phyloP scores from a whole-genome alignment of 2,329 filamentous ascomycete genomes.

The Apiospora sp. region DNA sequence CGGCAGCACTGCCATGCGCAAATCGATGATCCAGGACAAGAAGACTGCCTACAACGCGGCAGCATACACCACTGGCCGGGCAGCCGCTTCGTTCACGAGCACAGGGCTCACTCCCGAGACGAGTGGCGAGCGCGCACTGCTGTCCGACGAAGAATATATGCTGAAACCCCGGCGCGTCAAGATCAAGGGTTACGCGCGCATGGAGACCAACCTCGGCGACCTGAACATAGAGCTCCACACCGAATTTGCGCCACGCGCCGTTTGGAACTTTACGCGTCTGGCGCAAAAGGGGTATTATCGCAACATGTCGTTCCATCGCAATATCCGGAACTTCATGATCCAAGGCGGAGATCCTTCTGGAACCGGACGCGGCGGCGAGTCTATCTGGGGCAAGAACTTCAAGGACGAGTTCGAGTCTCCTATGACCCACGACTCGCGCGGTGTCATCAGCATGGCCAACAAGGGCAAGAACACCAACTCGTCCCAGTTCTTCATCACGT shows the following conservation, averaged over 20 bases:
- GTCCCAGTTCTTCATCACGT: constrained; percentile 93
- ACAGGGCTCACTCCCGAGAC: constrained; percentile 94
- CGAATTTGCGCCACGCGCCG: constrained; percentile 89
- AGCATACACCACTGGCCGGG: constrained; percentile 86
- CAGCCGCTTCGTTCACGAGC: constrained; percentile 93
- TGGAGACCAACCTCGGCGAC: constrained; percentile 85
- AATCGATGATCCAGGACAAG: constrained; percentile 61
- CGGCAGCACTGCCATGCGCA: constrained; percentile 42
- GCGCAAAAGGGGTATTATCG: constrained; percentile 91
- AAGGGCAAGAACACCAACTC: constrained; percentile 99
- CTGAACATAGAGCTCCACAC: constrained; percentile 90
- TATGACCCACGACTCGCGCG: constrained; percentile 80
- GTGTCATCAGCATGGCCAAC: constrained; percentile 93
- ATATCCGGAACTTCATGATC: constrained; percentile 97
- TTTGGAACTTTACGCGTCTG: constrained; percentile 95
- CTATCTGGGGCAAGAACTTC: constrained; percentile 95
- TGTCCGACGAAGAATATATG: constrained; percentile 97
- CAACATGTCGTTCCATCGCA: constrained; percentile 85
- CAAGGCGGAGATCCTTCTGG: constrained; percentile 95
- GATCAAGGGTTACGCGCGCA: constrained; percentile 87
- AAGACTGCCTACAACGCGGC: constrained; percentile 83
- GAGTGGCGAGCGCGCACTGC: constrained; percentile 81
- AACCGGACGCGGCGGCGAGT: constrained; percentile 87
- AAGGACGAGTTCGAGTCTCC: constrained; percentile 93
- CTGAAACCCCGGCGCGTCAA: constrained; percentile 89